These are phyloP conservation scores for Boletus pseudopeckii DNA, from an alignment of 768 basidiomycete species.

Conservation along the genomic window DNA sequence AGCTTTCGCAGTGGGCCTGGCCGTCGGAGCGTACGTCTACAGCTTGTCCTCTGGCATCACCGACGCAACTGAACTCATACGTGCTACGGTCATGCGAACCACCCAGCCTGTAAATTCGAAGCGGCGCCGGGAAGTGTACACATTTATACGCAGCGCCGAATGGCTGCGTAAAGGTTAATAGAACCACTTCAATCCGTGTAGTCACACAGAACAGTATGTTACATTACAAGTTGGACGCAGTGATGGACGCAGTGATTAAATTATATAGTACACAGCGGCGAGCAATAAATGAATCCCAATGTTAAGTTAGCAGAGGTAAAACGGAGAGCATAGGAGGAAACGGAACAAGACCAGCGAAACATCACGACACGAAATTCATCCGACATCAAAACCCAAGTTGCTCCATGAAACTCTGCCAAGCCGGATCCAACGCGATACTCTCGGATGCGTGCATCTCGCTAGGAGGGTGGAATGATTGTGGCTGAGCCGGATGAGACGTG, in stretches of 20 bases:
- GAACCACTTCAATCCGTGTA: too few relatives aligned
- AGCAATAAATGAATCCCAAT: neutral
- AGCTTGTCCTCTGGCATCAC: too few relatives aligned
- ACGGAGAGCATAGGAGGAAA: neutral
- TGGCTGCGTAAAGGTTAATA: too few relatives aligned
- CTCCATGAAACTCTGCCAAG: constrained; percentile 67
- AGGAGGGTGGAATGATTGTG: constrained; percentile 4
- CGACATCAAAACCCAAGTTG: constrained; percentile 51
- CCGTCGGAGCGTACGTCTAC: too few relatives aligned
- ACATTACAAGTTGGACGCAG: neutral
- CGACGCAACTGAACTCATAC: too few relatives aligned
- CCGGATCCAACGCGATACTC: constrained; percentile 49
- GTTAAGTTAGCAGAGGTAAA: neutral
- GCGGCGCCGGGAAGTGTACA: too few relatives aligned
- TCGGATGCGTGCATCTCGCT: constrained; percentile 6
- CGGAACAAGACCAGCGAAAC: neutral
- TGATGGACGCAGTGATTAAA: neutral
- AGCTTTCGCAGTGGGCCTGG: too few relatives aligned
- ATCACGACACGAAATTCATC: too few relatives aligned
- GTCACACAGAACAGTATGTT: too few relatives aligned
- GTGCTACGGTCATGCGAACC: too few relatives aligned
- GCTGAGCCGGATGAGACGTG: constrained; percentile 15
- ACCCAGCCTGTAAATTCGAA: too few relatives aligned
- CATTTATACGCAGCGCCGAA: too few relatives aligned
- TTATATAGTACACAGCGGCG: neutral